phyloP scores from a whole-genome alignment of 495 filamentous ascomycete species.

The Penicillium flavigenum region DNA sequence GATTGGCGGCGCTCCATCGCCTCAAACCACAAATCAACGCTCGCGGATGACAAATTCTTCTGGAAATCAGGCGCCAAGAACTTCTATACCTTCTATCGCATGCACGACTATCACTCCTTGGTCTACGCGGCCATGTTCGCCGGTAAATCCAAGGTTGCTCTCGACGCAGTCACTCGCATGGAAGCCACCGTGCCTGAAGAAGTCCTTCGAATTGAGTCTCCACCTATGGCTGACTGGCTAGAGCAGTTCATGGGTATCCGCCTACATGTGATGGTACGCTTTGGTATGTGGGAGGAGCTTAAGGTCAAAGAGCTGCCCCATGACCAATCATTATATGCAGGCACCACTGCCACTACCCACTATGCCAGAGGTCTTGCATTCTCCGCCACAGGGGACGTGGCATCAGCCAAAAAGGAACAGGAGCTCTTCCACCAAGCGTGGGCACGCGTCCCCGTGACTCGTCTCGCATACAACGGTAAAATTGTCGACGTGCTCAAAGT shows the following conservation, averaged over 20 bases:
- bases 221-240: conserved; percentile 67
- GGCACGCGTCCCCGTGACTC: conserved; percentile 45
- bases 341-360: conserved; percentile 55
- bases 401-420: conserved; percentile 43
- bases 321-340: conserved; percentile 53
- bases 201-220: conserved; percentile 55
- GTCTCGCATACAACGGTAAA: conserved; percentile 55
- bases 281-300: conserved; percentile 61
- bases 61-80: conserved; percentile 45
- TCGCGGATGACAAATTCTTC: conserved; percentile 58
- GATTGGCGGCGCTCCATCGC: conserved; percentile 58
- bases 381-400: conserved; percentile 48
- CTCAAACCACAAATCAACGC: conserved; percentile 55
- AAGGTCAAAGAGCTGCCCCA: conserved; percentile 44
- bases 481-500: conserved; percentile 54
- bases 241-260: conserved; percentile 59
- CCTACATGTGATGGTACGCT: conserved; percentile 62
- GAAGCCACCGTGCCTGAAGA: conserved; percentile 55
- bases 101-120: conserved; percentile 61
- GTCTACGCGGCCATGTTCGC: conserved; percentile 69
- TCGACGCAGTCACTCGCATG: conserved; percentile 51
- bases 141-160: conserved; percentile 49
- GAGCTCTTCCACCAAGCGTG: conserved; percentile 44
- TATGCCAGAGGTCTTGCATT: conserved; percentile 60
- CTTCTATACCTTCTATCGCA: conserved; percentile 65